Evolutionary conservation across 257 asterid genomes (phyloP).

Genomic region (Schizonepeta tenuifolia): DNA sequence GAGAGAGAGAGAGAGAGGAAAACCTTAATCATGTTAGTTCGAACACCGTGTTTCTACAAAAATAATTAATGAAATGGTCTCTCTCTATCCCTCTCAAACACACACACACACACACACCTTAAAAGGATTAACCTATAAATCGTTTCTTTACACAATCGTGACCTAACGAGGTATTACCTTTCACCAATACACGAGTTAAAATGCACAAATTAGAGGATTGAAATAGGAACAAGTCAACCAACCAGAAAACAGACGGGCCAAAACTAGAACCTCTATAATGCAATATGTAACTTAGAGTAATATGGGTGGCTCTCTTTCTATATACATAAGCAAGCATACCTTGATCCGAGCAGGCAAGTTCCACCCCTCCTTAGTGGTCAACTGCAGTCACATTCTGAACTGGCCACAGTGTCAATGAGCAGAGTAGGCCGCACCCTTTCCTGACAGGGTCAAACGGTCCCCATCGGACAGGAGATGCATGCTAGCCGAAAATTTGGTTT

Average conservation of each 20-base stretch:
- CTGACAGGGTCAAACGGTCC: neutral
- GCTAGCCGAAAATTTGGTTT: neutral
- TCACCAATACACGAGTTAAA: neutral
- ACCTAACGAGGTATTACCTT: too few relatives aligned
- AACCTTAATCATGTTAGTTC: constrained; percentile 7
- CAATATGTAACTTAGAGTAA: neutral
- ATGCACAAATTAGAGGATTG: neutral
- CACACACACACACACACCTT: neutral
- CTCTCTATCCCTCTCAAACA: neutral
- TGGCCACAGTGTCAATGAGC: neutral
- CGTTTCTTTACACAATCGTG: too few relatives aligned
- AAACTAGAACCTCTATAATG: neutral
- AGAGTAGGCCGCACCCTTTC: neutral
- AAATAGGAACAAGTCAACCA: neutral
- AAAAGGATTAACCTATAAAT: too few relatives aligned
- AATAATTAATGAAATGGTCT: neutral
- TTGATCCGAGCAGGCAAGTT: neutral
- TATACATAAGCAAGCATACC: neutral
- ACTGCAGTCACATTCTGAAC: constrained; percentile 1
- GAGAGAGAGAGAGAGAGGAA: neutral
- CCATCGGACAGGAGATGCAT: neutral
- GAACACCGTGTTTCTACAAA: too few relatives aligned
- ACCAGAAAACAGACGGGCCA: neutral
- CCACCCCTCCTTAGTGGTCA: neutral
- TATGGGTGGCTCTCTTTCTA: neutral